phyloP scores from a whole-genome alignment of 2,329 filamentous ascomycete species.

The Phoma sp. region DNA sequence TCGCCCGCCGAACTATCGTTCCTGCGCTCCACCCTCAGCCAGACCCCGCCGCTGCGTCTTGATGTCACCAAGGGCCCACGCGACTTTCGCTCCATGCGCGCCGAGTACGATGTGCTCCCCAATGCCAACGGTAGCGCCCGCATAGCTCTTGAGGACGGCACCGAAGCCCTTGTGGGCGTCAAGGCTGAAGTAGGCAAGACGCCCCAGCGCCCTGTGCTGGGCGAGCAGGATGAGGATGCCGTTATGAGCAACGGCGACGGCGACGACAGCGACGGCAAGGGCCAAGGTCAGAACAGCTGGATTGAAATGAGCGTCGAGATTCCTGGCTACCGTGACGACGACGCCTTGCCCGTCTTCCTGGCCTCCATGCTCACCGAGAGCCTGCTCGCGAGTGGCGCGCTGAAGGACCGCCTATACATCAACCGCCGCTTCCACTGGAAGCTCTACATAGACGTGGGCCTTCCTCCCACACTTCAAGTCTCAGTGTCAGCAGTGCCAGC shows the following conservation, averaged over 20 bases:
- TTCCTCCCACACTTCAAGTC: not conserved
- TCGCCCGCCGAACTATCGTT: slow-evolving; percentile 97
- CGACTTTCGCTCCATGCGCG: slow-evolving; percentile 88
- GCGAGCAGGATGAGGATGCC: slow-evolving; percentile 42
- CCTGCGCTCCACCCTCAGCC: slow-evolving; percentile 83
- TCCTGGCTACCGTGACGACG: slow-evolving; percentile 87
- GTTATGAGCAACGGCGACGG: slow-evolving; percentile 47
- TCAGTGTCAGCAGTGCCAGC: slow-evolving; percentile 4
- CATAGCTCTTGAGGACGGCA: slow-evolving; percentile 92
- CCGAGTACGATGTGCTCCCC: slow-evolving; percentile 88
- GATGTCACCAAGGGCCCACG: slow-evolving; percentile 67
- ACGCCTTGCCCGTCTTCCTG: slow-evolving; percentile 85
- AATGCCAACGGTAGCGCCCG: slow-evolving; percentile 90
- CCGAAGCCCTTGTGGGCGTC: slow-evolving; percentile 92
- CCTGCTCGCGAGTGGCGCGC: slow-evolving; percentile 72
- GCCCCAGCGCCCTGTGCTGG: slow-evolving; percentile 33
- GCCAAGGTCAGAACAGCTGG: slow-evolving; percentile 70
- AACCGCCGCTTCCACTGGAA: slow-evolving; percentile 96
- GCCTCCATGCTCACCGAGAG: slow-evolving; percentile 88
- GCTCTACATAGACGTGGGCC: slow-evolving; percentile 74
- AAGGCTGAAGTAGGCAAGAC: slow-evolving; percentile 93
- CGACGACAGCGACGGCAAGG: slow-evolving; percentile 34
- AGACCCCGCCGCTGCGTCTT: slow-evolving; percentile 82
- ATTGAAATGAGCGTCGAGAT: slow-evolving; percentile 92
- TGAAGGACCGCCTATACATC: slow-evolving; percentile 77